These are phyloP conservation scores for Cicer arietinum DNA, from an alignment of 306 rosid genomes.

Conservation along the genomic window DNA sequence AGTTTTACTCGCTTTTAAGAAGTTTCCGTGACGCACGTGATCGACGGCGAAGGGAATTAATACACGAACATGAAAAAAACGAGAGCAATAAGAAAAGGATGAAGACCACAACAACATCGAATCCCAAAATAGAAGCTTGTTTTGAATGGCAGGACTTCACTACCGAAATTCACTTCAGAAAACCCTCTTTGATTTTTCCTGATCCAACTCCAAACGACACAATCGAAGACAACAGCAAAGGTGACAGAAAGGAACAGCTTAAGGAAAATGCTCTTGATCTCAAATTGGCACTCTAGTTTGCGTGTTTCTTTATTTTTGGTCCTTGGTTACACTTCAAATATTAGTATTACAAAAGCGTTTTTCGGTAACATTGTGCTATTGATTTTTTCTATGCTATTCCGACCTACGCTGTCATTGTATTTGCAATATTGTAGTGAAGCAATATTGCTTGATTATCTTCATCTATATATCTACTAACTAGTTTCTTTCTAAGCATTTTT, in stretches of 20 bases:
- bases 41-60: slow-evolving; percentile 39
- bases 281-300: slow-evolving; percentile 50
- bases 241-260: slow-evolving; percentile 20
- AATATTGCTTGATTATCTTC: too few relatives aligned
- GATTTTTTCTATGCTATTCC: neutral
- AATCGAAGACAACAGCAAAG: neutral
- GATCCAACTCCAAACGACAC: slow-evolving; percentile 10
- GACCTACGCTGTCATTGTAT: too few relatives aligned
- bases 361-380: neutral
- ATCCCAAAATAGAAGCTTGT: slow-evolving; percentile 32
- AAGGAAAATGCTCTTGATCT: slow-evolving; percentile 44
- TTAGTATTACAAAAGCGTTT: neutral
- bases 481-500: too few relatives aligned
- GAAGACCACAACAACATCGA: neutral
- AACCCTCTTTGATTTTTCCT: slow-evolving; percentile 31
- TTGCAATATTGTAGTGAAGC: too few relatives aligned
- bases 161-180: slow-evolving; percentile 42
- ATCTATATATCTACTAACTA: too few relatives aligned
- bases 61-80: slow-evolving; percentile 6
- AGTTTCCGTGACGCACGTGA: slow-evolving; percentile 56
- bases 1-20: slow-evolving; percentile 52
- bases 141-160: slow-evolving; percentile 56
- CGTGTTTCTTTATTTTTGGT: too few relatives aligned
- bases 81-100: slow-evolving; percentile 33
- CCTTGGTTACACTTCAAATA: neutral